Evolutionary conservation across 257 asterid genomes (phyloP).

Genomic region (Solanum sejunctum): DNA sequence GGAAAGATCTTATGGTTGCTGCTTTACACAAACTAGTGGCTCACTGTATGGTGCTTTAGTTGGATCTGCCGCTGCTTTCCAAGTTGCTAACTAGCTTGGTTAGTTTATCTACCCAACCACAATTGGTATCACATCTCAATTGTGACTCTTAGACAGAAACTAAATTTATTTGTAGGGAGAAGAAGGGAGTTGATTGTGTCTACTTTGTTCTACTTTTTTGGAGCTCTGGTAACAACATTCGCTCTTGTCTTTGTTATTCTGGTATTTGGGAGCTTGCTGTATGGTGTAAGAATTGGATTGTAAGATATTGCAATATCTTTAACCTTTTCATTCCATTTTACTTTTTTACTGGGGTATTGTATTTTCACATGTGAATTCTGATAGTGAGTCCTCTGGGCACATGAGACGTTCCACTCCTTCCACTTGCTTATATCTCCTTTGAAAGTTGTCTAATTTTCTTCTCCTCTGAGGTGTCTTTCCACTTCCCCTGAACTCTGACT

Average conservation of each 20-base stretch:
- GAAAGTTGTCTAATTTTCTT: not conserved
- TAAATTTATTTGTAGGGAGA: slow-evolving; percentile 48
- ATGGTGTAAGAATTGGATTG: slow-evolving; percentile 94
- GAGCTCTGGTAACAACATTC: slow-evolving; percentile 66
- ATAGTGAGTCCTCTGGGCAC: not conserved
- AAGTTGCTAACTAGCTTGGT: slow-evolving; percentile 85
- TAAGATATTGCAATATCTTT: slow-evolving; percentile 19
- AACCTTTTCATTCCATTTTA: not conserved
- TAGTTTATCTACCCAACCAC: slow-evolving; percentile 5
- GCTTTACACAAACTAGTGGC: slow-evolving; percentile 77
- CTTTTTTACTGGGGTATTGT: not conserved
- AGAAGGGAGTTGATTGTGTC: slow-evolving; percentile 76
- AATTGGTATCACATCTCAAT: not conserved
- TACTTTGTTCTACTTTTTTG: slow-evolving; percentile 53
- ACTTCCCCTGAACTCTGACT: not conserved
- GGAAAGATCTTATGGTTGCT: slow-evolving; percentile 7
- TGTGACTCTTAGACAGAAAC: not conserved
- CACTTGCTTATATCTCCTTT: not conserved
- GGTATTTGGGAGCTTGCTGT: slow-evolving; percentile 83
- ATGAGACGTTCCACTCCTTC: not conserved
- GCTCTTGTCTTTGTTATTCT: slow-evolving; percentile 61
- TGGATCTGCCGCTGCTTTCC: slow-evolving; percentile 84
- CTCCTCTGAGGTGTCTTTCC: not conserved
- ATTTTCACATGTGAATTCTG: not conserved
- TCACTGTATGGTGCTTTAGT: slow-evolving; percentile 89